These are phyloP conservation scores for Graphilbum ipis-grandicollis DNA, from an alignment of 2,329 filamentous ascomycete genomes.

Conservation along the genomic window DNA sequence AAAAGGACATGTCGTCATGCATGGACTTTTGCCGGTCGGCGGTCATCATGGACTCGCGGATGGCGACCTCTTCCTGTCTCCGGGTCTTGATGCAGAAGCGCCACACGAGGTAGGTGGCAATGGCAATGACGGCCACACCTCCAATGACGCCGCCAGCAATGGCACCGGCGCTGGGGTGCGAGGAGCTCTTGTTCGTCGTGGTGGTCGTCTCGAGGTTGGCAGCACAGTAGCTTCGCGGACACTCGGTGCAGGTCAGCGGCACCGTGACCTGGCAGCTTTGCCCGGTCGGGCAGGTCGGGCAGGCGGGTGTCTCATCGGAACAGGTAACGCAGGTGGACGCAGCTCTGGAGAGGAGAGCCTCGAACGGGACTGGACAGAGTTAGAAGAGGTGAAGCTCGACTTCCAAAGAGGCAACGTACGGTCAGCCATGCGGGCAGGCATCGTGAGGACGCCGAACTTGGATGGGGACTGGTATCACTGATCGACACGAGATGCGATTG, in stretches of 20 bases:
- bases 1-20: conserved; percentile 32
- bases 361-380: conserved; percentile 9
- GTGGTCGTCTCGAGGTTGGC: conserved; percentile 9
- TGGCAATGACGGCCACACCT: conserved; percentile 57
- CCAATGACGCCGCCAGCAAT: conserved; percentile 88
- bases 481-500: too few relatives aligned
- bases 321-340: conserved; percentile 29
- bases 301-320: conserved; percentile 22
- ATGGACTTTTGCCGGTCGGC: conserved; percentile 35
- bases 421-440: not conserved
- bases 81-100: conserved; percentile 72
- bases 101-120: conserved; percentile 68
- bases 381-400: not conserved
- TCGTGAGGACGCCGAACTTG: too few relatives aligned
- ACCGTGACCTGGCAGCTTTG: conserved; percentile 28
- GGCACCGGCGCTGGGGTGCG: conserved; percentile 55
- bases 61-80: conserved; percentile 37
- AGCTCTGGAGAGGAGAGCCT: conserved; percentile 21
- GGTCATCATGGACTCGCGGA: conserved; percentile 30
- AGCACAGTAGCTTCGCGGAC: conserved; percentile 29
- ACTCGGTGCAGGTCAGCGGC: conserved; percentile 27
- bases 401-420: not conserved
- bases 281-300: conserved; percentile 24
- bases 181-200: conserved; percentile 11
- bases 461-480: too few relatives aligned